Percentiles rank a stretch among this genome's conserved stretches.
Evolutionary conservation across 371 early-diverging fungal genomes (phyloP).

Genomic region (Apophysomyces variabilis): DNA sequence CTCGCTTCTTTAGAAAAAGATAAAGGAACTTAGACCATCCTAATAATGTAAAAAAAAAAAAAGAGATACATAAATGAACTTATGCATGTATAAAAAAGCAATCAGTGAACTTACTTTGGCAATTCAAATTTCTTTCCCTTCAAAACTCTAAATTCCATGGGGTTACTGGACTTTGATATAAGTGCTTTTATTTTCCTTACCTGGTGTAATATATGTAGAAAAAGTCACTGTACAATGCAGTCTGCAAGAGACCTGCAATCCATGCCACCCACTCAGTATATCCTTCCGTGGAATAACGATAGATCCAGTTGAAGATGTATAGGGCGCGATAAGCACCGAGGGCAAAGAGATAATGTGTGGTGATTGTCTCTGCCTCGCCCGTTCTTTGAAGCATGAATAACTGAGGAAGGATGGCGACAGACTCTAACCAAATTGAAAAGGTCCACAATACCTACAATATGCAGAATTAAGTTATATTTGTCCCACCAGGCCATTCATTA

Average conservation of each 20-base stretch:
- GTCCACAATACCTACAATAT: slow-evolving; percentile 79
- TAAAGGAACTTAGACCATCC: slow-evolving; percentile 18
- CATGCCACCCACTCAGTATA: slow-evolving; percentile 78
- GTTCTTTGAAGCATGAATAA: slow-evolving; percentile 95
- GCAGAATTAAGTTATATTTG: too few species aligned
- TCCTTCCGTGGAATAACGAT: slow-evolving; percentile 79
- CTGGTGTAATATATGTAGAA: slow-evolving; percentile 96
- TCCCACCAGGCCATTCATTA: not conserved
- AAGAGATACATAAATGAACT: not conserved
- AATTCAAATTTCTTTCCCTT: slow-evolving; percentile 86
- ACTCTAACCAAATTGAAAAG: slow-evolving; percentile 96
- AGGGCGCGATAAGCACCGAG: slow-evolving; percentile 96
- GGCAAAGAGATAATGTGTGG: slow-evolving; percentile 97
- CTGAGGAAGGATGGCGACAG: slow-evolving; percentile 99
- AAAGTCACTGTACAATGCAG: slow-evolving; percentile 97
- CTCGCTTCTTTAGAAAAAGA: slow-evolving; percentile 3
- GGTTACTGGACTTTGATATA: not conserved
- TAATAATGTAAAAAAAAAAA: not conserved
- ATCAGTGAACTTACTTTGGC: slow-evolving; percentile 50
- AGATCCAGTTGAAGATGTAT: slow-evolving; percentile 97
- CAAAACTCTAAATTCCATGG: slow-evolving; percentile 64
- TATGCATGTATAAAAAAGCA: not conserved
- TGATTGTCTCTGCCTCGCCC: slow-evolving; percentile 99
- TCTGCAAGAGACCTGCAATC: slow-evolving; percentile 93
- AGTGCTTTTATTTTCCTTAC: slow-evolving; percentile 45